These are phyloP conservation scores for Kuraishia capsulata DNA, from an alignment of 805 yeast species.

Conservation along the genomic window DNA sequence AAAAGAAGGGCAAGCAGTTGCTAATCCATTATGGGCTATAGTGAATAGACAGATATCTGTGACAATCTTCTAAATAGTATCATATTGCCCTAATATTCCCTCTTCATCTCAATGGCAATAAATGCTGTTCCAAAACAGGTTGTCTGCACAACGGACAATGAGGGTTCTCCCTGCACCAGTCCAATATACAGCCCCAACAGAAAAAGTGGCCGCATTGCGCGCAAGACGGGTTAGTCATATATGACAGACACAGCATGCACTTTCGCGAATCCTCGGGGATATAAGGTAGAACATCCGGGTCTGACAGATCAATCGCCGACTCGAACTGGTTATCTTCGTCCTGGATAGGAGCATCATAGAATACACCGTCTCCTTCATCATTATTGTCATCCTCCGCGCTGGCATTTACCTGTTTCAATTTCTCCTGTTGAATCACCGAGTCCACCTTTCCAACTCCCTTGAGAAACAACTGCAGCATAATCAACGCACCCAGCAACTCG, in stretches of 20 bases:
- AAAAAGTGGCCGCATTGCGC: constrained; percentile 89
- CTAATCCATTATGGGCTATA: constrained; percentile 42
- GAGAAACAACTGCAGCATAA: constrained; percentile 42
- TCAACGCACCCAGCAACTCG: constrained; percentile 61
- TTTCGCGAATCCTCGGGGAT: constrained; percentile 62
- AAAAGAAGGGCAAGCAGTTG: constrained; percentile 43
- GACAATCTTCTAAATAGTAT: neutral
- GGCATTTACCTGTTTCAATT: constrained; percentile 8
- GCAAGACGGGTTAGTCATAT: constrained; percentile 74
- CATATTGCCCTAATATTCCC: too few species aligned
- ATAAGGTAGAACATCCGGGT: constrained; percentile 50
- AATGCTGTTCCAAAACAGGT: constrained; percentile 48
- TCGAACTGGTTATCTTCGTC: constrained; percentile 10
- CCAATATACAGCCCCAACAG: constrained; percentile 86
- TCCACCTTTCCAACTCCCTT: constrained; percentile 28
- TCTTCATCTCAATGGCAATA: constrained; percentile 45
- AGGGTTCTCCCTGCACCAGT: constrained; percentile 80
- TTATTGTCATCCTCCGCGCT: constrained; percentile 7
- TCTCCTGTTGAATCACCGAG: constrained; percentile 13
- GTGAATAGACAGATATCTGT: too few species aligned
- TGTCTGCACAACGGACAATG: constrained; percentile 93
- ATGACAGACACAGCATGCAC: constrained; percentile 78
- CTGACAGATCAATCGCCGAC: constrained; percentile 39
- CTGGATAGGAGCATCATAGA: constrained; percentile 1
- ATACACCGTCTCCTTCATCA: neutral